A percentile compares a stretch with the other conserved stretches of the same genome.
Evolutionary conservation across 805 yeast genomes (phyloP).

Genomic region (Deakozyma indianensis): DNA sequence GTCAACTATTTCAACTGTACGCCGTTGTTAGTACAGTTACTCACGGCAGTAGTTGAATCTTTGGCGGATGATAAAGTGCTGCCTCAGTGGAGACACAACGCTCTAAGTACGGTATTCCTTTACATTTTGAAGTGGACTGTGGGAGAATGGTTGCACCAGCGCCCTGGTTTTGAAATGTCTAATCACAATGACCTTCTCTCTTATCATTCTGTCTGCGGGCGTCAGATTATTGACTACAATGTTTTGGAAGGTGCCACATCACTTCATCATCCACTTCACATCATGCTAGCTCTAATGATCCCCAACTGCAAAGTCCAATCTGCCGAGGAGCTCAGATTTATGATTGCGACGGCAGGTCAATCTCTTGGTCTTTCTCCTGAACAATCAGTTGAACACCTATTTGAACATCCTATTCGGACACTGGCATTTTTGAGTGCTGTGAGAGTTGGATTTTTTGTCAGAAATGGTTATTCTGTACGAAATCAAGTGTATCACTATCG

Average conservation of each 20-base stretch:
- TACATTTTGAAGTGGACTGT: constrained; percentile 16
- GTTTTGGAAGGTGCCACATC: constrained; percentile 40
- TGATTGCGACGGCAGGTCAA: constrained; percentile 3
- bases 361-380: constrained; percentile 6
- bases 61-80: constrained; percentile 6
- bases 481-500: constrained; percentile 71
- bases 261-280: constrained; percentile 69
- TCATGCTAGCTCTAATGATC: constrained; percentile 56
- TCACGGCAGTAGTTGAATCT: constrained; percentile 20
- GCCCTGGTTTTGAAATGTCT: neutral
- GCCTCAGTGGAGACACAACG: constrained; percentile 4
- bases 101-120: constrained; percentile 14
- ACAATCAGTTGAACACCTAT: constrained; percentile 21
- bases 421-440: constrained; percentile 71
- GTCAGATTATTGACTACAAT: constrained; percentile 23
- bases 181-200: neutral
- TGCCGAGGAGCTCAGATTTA: constrained; percentile 12
- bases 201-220: constrained; percentile 3
- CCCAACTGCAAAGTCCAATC: constrained; percentile 29
- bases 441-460: constrained; percentile 82
- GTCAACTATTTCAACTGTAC: constrained; percentile 53
- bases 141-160: constrained; percentile 7
- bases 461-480: constrained; percentile 75
- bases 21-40: constrained; percentile 46
- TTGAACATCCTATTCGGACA: constrained; percentile 68